Conservation (phyloP, 768 basidiomycete species). For the Trametes villosa region DNA sequence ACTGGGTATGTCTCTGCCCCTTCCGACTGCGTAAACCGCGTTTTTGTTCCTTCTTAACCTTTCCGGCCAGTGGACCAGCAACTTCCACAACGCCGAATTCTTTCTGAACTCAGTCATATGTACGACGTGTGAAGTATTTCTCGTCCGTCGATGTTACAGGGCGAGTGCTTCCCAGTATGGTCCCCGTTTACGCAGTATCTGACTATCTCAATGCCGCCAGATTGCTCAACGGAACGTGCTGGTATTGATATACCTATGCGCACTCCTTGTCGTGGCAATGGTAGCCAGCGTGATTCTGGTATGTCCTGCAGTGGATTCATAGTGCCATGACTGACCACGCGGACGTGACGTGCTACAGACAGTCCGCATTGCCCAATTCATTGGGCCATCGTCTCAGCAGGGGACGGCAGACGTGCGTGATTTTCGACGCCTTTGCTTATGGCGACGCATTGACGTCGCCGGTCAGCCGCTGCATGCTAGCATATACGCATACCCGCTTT, state of each 20-base stretch:
- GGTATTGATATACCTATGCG: constrained; percentile 41
- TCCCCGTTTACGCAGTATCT: too few relatives aligned
- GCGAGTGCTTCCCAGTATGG: too few relatives aligned
- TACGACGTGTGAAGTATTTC: constrained; percentile 51
- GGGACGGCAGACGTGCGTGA: constrained; percentile 16
- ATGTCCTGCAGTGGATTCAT: not conserved
- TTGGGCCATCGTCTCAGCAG: not conserved
- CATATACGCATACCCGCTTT: constrained; percentile 24
- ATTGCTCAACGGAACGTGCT: constrained; percentile 44
- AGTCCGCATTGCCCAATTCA: constrained; percentile 14
- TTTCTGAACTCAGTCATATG: constrained; percentile 54
- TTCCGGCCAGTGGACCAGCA: constrained; percentile 36
- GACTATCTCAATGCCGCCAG: too few relatives aligned
- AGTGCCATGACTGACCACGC: not conserved
- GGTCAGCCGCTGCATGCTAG: constrained; percentile 24
- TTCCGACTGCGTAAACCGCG: not conserved
- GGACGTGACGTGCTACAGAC: too few relatives aligned
- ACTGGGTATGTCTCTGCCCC: constrained; percentile 24
- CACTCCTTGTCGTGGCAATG: constrained; percentile 40
- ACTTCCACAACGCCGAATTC: constrained; percentile 49
- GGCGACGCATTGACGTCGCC: too few relatives aligned
- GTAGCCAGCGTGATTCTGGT: constrained; percentile 48
- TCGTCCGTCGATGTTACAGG: constrained; percentile 57
- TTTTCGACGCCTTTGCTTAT: too few relatives aligned
- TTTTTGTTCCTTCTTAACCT: not conserved